Evolutionary conservation across 345 rosid genomes (phyloP), one percentile per base, ranked within the genome.

Genomic region (Eucalyptus viminalis): DNA sequence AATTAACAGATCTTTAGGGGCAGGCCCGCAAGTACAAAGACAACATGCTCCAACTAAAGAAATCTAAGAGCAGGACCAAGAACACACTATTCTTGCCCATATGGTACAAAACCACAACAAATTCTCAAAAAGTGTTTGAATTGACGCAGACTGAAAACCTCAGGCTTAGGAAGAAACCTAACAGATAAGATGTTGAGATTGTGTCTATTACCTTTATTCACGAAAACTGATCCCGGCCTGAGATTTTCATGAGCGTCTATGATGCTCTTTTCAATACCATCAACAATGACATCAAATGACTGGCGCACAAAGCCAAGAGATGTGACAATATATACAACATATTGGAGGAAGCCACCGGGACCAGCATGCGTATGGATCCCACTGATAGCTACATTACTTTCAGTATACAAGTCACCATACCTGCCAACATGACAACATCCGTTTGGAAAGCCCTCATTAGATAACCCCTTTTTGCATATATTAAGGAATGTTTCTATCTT

Each of bases 321-420:
- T 80, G 99, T 97, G 49, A 98, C 93, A 16, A 95, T 93, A 92
- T 98, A 98, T 56, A 93, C 95, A 89, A 97, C 94, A 90, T 98
- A 98, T 91, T 98, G 99, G 87, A 98, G 98, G 91, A 96, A 98
- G 31, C 99, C 99, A 67, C 99, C 99, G 24, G 99, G 99, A 87
- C 99, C 99, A 21, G 99, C 95, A 94, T 98, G 99, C 10, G 99
- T 96, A 90, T 97, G 99, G 92, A 97, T 95, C 86, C 99, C 99
- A 90, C 97, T 97, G 85, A 98, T 97, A 54, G 95, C 99, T 86
- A 98, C 97, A 92, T 98, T 98, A 49, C 93, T 93, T 90, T 96
- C 99, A 11, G 96, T 96, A 89, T 98, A 98, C 19, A 98, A 88
- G 88, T 96, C 94, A 21, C 97, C 99, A 91, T 97, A 98, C 93